Percentiles rank a stretch among this genome's conserved stretches.
Evolutionary conservation across 2,329 filamentous ascomycete species (phyloP).

Genomic region (Gnomoniopsis smithogilvyi): DNA sequence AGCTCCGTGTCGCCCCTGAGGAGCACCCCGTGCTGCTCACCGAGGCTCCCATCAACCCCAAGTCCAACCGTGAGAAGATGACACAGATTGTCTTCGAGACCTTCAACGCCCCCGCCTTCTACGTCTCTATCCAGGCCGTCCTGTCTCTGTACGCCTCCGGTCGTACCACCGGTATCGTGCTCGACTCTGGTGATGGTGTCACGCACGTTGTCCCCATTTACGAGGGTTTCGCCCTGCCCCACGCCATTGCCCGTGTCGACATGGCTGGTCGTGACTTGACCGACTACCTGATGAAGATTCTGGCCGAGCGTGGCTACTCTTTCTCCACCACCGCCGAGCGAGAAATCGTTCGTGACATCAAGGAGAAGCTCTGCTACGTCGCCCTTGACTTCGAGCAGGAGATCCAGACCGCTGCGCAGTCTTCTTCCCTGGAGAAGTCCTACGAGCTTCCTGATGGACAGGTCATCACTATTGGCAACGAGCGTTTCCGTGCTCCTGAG

Average conservation of each 20-base stretch:
- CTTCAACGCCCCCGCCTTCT: slow-evolving; percentile 99
- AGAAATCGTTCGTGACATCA: slow-evolving; percentile 62
- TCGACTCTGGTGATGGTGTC: slow-evolving; percentile 99
- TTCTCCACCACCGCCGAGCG: slow-evolving; percentile 97
- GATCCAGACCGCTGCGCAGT: slow-evolving; percentile 99
- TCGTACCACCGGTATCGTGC: slow-evolving; percentile 99
- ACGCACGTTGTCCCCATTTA: slow-evolving; percentile 99
- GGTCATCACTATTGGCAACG: slow-evolving; percentile 99
- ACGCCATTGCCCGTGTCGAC: slow-evolving; percentile 99
- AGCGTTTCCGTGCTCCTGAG: slow-evolving; percentile 99
- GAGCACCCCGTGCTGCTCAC: slow-evolving; percentile 99
- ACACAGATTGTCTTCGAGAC: slow-evolving; percentile 99
- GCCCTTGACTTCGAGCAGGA: slow-evolving; percentile 99
- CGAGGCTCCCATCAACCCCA: slow-evolving; percentile 99
- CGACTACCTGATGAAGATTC: slow-evolving; percentile 99
- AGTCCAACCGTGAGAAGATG: slow-evolving; percentile 99
- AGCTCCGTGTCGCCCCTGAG: slow-evolving; percentile 99
- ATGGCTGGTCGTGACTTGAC: slow-evolving; percentile 99
- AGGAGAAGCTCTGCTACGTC: slow-evolving; percentile 99
- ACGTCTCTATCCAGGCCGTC: slow-evolving; percentile 97
- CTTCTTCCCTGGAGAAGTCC: slow-evolving; percentile 98
- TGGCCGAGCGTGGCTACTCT: slow-evolving; percentile 98
- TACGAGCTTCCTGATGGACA: slow-evolving; percentile 99
- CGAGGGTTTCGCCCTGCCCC: slow-evolving; percentile 99
- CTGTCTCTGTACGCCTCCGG: slow-evolving; percentile 98